These are phyloP conservation scores for Psilocybe tampanensis DNA, from an alignment of 768 basidiomycete genomes.

Conservation along the genomic window DNA sequence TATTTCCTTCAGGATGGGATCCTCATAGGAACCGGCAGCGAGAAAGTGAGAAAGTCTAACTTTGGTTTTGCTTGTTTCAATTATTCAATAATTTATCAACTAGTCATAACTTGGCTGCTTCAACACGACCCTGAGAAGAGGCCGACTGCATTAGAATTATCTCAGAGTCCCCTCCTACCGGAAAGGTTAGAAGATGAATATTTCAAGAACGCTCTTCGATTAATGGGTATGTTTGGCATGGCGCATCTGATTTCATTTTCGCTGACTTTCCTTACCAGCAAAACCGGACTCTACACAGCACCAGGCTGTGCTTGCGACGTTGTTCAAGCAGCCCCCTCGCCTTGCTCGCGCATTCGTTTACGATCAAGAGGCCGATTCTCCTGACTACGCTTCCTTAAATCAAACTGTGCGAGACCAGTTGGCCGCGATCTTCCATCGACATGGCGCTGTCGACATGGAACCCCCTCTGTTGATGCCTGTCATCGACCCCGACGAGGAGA, in stretches of 20 bases:
- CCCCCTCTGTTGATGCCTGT: conserved; percentile 84
- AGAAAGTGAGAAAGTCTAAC: conserved; percentile 45
- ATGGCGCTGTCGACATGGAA: conserved; percentile 88
- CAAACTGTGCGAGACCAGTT: conserved; percentile 79
- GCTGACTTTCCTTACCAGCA: conserved; percentile 38
- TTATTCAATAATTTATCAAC: neutral
- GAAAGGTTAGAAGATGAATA: conserved; percentile 81
- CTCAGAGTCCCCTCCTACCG: conserved; percentile 78
- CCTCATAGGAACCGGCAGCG: conserved; percentile 60
- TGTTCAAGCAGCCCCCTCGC: conserved; percentile 76
- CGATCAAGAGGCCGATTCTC: conserved; percentile 66
- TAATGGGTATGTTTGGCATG: conserved; percentile 66
- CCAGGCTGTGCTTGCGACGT: conserved; percentile 72
- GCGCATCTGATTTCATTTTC: neutral
- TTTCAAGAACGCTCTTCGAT: conserved; percentile 74
- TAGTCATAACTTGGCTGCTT: conserved; percentile 81
- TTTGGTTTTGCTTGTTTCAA: neutral
- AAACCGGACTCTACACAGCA: conserved; percentile 83
- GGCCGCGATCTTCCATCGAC: conserved; percentile 77
- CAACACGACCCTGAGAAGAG: conserved; percentile 80
- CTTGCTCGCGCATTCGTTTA: conserved; percentile 72
- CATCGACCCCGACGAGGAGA: conserved; percentile 61
- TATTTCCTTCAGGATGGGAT: conserved; percentile 82
- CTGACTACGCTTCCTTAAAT: conserved; percentile 72
- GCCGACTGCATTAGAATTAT: conserved; percentile 82